A percentile compares a stretch with the other conserved stretches of the same genome.
Conservation (phyloP, 169 alveolate genomes). For the Eimeria maxima region DNA sequence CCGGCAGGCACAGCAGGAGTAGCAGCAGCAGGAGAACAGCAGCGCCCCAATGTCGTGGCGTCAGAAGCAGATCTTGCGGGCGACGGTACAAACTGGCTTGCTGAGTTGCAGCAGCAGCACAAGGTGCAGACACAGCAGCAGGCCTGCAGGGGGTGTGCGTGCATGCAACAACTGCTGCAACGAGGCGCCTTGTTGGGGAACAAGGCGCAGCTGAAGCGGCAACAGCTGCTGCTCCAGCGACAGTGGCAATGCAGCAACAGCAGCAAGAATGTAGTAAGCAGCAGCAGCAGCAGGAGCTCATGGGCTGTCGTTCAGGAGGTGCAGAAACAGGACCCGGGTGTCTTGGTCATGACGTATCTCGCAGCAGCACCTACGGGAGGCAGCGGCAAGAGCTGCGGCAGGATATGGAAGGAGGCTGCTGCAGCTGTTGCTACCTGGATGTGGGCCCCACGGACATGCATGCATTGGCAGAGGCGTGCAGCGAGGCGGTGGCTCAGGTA, state of each 20-base stretch:
- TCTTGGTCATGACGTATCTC: neutral
- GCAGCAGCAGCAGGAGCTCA: conserved; percentile 69
- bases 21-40: conserved; percentile 45
- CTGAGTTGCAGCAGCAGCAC: conserved; percentile 31
- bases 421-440: conserved; percentile 10
- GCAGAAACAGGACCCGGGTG: neutral
- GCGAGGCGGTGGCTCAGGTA: neutral
- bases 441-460: conserved; percentile 1
- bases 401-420: neutral
- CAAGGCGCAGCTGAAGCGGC: conserved; percentile 68
- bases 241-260: conserved; percentile 71
- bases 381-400: conserved; percentile 42
- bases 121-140: neutral
- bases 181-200: conserved; percentile 49
- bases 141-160: neutral
- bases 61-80: conserved; percentile 41
- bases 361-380: conserved; percentile 11
- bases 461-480: neutral
- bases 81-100: conserved; percentile 32
- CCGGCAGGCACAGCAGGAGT: conserved; percentile 15
- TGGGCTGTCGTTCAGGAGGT: neutral
- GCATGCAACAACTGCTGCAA: conserved; percentile 44
- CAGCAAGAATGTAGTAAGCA: conserved; percentile 23
- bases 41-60: conserved; percentile 63
- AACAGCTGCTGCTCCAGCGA: conserved; percentile 55